Evolutionary conservation across 2,329 filamentous ascomycete genomes (phyloP).

Genomic region (Pezicula neosporulosa): DNA sequence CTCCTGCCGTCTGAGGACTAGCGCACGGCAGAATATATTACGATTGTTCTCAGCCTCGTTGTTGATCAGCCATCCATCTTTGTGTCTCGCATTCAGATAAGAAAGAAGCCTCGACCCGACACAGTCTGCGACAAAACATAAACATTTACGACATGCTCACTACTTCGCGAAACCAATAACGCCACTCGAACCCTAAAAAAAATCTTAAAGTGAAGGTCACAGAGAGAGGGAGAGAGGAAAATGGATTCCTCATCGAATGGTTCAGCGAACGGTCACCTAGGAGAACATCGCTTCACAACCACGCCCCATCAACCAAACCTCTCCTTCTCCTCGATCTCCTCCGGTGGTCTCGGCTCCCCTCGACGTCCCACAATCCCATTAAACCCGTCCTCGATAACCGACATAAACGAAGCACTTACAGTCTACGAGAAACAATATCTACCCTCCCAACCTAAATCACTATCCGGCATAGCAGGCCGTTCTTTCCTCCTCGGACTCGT

Average conservation of each 20-base stretch:
- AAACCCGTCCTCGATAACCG: slow-evolving; percentile 1
- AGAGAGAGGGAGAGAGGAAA: too few species aligned
- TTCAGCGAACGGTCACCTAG: slow-evolving; percentile 5
- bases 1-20: too few species aligned
- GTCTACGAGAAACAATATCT: slow-evolving; percentile 24
- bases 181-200: too few species aligned
- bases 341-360: slow-evolving; percentile 2
- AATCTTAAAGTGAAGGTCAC: too few species aligned
- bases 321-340: slow-evolving; percentile 4
- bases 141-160: slow-evolving; percentile 21
- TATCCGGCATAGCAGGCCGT: slow-evolving; percentile 32
- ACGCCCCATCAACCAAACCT: too few species aligned
- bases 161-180: slow-evolving; percentile 27
- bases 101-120: too few species aligned
- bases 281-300: neutral
- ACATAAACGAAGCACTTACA: slow-evolving; percentile 18
- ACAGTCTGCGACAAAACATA: too few species aligned
- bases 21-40: too few species aligned
- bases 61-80: too few species aligned
- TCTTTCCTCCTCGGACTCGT: slow-evolving; percentile 28
- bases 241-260: slow-evolving; percentile 10
- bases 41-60: too few species aligned
- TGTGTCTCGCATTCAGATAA: too few species aligned
- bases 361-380: neutral
- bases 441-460: slow-evolving; percentile 25